A percentile compares a stretch with the other conserved stretches of the same genome.
These are phyloP conservation scores for Epichloe gansuensis DNA, from an alignment of 2,329 filamentous ascomycete species.

Conservation along the genomic window DNA sequence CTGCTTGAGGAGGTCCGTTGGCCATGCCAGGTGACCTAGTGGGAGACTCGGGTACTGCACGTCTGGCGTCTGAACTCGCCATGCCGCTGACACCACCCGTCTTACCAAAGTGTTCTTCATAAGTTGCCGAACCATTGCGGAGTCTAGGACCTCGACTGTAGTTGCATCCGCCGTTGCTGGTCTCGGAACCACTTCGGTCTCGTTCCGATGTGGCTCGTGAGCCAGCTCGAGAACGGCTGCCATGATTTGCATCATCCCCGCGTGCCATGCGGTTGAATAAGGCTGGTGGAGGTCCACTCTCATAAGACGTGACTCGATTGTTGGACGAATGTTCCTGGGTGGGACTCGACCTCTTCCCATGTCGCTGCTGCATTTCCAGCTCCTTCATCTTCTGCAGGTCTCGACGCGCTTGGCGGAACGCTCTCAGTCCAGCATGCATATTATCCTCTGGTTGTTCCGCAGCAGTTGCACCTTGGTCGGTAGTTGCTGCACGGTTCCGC, in stretches of 20 bases:
- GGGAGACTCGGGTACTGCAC: neutral
- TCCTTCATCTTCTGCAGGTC: conserved; percentile 45
- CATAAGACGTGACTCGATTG: conserved; percentile 28
- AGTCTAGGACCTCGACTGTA: conserved; percentile 27
- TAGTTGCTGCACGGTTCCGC: neutral
- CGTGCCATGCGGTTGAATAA: conserved; percentile 32
- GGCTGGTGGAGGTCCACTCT: conserved; percentile 31
- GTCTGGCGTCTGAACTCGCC: neutral
- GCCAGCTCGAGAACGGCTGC: conserved; percentile 14
- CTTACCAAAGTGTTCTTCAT: conserved; percentile 22
- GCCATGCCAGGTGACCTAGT: neutral
- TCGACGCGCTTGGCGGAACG: conserved; percentile 44
- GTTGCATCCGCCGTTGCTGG: conserved; percentile 32
- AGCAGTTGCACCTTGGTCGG: neutral
- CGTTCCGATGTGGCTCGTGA: conserved; percentile 29
- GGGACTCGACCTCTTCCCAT: conserved; percentile 11
- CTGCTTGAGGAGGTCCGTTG: neutral
- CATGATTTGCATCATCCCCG: conserved; percentile 25
- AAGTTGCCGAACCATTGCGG: conserved; percentile 24
- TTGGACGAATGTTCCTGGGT: conserved; percentile 12
- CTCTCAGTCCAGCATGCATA: conserved; percentile 38
- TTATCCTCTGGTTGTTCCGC: conserved; percentile 25
- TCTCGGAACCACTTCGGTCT: conserved; percentile 42
- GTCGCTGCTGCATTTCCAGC: conserved; percentile 32
- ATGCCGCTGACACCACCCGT: neutral